Base-by-base conservation (phyloP, 257 asterid genomes). In the Solanum sitiens region DNA sequence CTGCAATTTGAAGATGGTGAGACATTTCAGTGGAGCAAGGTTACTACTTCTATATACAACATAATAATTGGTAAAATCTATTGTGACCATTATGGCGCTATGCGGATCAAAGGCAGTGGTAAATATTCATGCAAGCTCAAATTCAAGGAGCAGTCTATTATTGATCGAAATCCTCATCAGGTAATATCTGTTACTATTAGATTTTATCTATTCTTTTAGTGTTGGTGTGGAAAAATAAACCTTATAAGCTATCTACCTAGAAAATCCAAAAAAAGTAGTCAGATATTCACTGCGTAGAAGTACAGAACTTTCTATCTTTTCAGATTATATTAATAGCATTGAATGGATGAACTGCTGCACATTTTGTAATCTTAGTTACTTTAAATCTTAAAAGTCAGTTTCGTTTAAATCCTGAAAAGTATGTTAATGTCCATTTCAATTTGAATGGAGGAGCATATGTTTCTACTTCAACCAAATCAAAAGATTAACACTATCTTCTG, bases 131-230 rank as follows among this genome's bases (percentile, higher is more conserved):
- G 99, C 95, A 97, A 95, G 90, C 98, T 97, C 92, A 97, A 97
- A 63, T 97, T 97, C 93, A 97, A 97, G 95, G 99, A 97, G 93
- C 99, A 95, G 91, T 97, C 99, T 50, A 97, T 97, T 89, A 97
- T 97, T 88, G 99, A 97, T 92, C 95, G 99, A 85, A 95, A 97
- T 90, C 99, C 98, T 10, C 99, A 97, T 90, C 99, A 97, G 98
- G 99, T 96, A 90, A 86, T 83, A 89, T 86, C 71, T 85, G 40
- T 84, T 47, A 27, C 85, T 14, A 77, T 8, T n/a, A 77, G 63
- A 53, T 53, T 53, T 18, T 9, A 47, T 80, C 30, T 80, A 9
- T 45, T 47, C 85, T 9, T 80, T 45, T 47, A 30, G 65, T 25
- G 85, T 47, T 80, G 12, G 21, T 18, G 85, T 39, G 85, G 44